These are phyloP conservation scores for Aschersonia sp. DNA, from an alignment of 2,329 filamentous ascomycete species.

Conservation along the genomic window DNA sequence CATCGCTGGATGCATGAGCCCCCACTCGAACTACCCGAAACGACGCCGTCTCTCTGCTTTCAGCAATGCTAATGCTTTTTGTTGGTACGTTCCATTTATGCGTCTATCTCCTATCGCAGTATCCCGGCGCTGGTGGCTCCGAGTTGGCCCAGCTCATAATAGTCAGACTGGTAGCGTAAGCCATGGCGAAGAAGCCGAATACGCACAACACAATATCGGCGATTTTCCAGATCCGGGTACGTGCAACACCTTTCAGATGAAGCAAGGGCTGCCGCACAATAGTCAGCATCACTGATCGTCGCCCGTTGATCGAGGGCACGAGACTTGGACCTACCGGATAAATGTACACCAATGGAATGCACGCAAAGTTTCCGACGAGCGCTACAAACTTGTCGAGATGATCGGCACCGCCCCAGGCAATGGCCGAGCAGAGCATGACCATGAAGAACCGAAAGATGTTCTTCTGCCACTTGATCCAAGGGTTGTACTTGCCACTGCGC, in stretches of 20 bases:
- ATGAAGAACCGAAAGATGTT: slow-evolving; percentile 91
- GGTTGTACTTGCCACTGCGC: slow-evolving; percentile 91
- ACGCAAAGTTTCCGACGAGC: slow-evolving; percentile 92
- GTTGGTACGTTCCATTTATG: too few relatives aligned
- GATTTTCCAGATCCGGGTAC: slow-evolving; percentile 47
- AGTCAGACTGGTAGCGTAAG: slow-evolving; percentile 80
- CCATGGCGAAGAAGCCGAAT: slow-evolving; percentile 77
- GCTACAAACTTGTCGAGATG: slow-evolving; percentile 96
- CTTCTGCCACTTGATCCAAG: slow-evolving; percentile 99
- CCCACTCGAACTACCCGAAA: too few relatives aligned
- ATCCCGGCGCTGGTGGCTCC: slow-evolving; percentile 31
- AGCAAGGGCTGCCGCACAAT: slow-evolving; percentile 57
- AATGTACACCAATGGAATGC: slow-evolving; percentile 91
- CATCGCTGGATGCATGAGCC: too few relatives aligned
- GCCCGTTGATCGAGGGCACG: not conserved
- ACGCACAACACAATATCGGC: slow-evolving; percentile 64
- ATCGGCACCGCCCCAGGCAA: slow-evolving; percentile 85
- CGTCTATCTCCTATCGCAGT: slow-evolving; percentile 31
- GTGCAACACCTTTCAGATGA: slow-evolving; percentile 70
- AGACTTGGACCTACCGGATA: slow-evolving; percentile 62
- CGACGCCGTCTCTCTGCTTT: too few relatives aligned
- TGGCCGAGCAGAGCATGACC: slow-evolving; percentile 68
- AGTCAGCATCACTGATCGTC: not conserved
- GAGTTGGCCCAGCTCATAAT: slow-evolving; percentile 71
- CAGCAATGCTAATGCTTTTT: too few relatives aligned